phyloP scores from a whole-genome alignment of 1,139 yeast genomes.

The Scheffersomyces parashehatae region DNA sequence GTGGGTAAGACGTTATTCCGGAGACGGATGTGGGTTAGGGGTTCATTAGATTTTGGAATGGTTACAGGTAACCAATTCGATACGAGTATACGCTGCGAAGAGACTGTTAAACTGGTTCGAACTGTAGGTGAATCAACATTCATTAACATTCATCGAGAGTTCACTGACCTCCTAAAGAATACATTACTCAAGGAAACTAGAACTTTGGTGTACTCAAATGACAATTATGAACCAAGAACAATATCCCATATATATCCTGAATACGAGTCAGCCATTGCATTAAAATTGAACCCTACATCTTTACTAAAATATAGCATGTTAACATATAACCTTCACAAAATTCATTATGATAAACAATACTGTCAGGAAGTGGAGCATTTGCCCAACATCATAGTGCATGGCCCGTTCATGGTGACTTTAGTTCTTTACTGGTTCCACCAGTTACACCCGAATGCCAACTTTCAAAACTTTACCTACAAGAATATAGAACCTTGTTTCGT shows the following conservation, averaged over 20 bases:
- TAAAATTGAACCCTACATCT: slow-evolving; percentile 19
- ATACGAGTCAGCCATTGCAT: slow-evolving; percentile 8
- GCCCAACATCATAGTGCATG: slow-evolving; percentile 69
- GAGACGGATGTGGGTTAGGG: slow-evolving; percentile 84
- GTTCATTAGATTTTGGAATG: slow-evolving; percentile 45
- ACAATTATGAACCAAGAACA: slow-evolving; percentile 12
- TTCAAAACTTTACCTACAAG: slow-evolving; percentile 43
- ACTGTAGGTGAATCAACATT: slow-evolving; percentile 36
- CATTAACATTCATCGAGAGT: slow-evolving; percentile 46
- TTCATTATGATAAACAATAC: slow-evolving; percentile 69
- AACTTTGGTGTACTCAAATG: slow-evolving; percentile 39
- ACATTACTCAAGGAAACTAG: slow-evolving; percentile 28
- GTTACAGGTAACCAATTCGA: slow-evolving; percentile 20
- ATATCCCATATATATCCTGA: not conserved
- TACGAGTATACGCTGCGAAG: slow-evolving; percentile 41
- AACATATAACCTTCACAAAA: slow-evolving; percentile 78
- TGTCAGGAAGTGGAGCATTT: slow-evolving; percentile 56
- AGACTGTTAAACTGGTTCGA: slow-evolving; percentile 39
- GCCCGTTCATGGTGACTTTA: slow-evolving; percentile 72
- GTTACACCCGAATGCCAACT: slow-evolving; percentile 12
- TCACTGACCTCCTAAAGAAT: slow-evolving; percentile 13
- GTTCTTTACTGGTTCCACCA: slow-evolving; percentile 50
- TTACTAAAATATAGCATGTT: slow-evolving; percentile 68
- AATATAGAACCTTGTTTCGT: slow-evolving; percentile 52
- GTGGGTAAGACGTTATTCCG: slow-evolving; percentile 34